These are phyloP conservation scores for Penicillium salamii DNA, from an alignment of 495 filamentous ascomycete species.

Conservation along the genomic window DNA sequence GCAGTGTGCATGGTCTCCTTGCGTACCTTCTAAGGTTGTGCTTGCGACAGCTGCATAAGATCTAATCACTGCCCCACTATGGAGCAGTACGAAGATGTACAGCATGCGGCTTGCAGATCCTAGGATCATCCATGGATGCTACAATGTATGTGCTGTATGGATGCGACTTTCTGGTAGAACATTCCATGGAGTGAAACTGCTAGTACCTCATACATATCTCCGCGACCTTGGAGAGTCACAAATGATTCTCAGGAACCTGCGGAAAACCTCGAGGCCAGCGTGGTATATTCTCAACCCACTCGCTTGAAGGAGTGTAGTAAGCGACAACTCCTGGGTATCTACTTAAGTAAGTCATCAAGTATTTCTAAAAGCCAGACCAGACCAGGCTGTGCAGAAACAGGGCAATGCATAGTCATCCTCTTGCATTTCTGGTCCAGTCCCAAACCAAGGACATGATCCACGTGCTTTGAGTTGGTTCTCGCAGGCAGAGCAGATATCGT, in stretches of 20 bases:
- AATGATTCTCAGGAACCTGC: no score
- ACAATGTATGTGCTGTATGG: no score
- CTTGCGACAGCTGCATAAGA: constrained; percentile 7
- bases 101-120: not conserved
- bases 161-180: no score
- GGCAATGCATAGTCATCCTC: no score
- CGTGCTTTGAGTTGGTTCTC: no score
- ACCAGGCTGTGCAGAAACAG: constrained; percentile 11
- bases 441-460: no score
- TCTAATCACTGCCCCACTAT: constrained; percentile 7
- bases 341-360: constrained; percentile 11
- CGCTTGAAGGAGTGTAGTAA: not conserved
- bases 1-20: not conserved
- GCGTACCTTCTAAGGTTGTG: not conserved
- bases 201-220: no score
- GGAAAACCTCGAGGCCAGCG: not conserved
- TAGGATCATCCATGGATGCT: no score
- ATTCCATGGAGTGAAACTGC: no score
- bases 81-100: not conserved
- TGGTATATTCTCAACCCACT: not conserved
- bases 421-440: no score
- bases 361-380: constrained; percentile 5
- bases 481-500: no score
- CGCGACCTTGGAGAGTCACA: no score
- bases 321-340: constrained; percentile 22